Evolutionary conservation across 257 asterid genomes (phyloP).

Genomic region (Hygrophila difformis): DNA sequence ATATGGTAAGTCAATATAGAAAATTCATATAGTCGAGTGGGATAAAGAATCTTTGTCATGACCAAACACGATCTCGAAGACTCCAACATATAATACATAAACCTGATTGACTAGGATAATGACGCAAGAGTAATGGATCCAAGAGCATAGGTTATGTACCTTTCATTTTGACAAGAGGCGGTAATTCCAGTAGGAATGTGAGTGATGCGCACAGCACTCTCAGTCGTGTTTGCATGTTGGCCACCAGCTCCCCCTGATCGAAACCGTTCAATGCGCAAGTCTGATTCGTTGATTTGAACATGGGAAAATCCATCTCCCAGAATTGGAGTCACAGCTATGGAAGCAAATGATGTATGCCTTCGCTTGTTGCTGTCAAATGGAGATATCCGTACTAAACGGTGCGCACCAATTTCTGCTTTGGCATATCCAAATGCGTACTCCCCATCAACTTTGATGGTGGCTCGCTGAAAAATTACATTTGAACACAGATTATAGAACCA

Average conservation of each 20-base stretch:
- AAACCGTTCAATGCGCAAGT: constrained; percentile 67
- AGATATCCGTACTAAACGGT: constrained; percentile 88
- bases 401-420: constrained; percentile 96
- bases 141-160: constrained; percentile 29
- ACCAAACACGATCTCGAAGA: too few relatives aligned
- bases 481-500: constrained; percentile 4
- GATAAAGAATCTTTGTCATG: too few relatives aligned
- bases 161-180: constrained; percentile 86
- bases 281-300: constrained; percentile 79
- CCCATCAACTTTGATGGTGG: constrained; percentile 84
- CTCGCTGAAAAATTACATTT: constrained; percentile 43
- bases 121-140: constrained; percentile 1
- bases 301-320: constrained; percentile 65
- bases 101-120: too few relatives aligned
- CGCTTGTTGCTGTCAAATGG: constrained; percentile 88
- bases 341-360: constrained; percentile 92
- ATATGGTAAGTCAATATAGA: too few relatives aligned
- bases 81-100: too few relatives aligned
- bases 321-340: constrained; percentile 92
- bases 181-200: constrained; percentile 89
- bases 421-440: constrained; percentile 88
- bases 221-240: constrained; percentile 83
- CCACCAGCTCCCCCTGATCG: constrained; percentile 94
- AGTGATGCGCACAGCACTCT: constrained; percentile 91
- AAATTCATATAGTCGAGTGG: too few relatives aligned